Conservation (phyloP, 805 yeast species). For the Clavispora carvajalis region DNA sequence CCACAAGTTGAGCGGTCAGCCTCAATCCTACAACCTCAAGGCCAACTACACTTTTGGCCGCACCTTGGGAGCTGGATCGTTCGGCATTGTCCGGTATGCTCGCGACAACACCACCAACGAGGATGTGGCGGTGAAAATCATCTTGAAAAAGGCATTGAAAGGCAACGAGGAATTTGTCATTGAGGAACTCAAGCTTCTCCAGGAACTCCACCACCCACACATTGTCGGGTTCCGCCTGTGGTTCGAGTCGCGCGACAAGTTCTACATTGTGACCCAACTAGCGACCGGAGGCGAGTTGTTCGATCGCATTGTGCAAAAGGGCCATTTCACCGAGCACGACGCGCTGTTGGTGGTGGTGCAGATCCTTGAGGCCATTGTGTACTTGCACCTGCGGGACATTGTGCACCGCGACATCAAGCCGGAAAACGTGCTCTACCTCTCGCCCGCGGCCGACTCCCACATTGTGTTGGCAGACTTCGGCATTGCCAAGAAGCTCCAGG, state of each 20-base stretch:
- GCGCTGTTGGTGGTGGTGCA: conserved; percentile 75
- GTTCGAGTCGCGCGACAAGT: conserved; percentile 90
- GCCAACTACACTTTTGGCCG: conserved; percentile 68
- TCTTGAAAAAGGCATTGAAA: conserved; percentile 76
- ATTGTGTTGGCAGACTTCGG: conserved; percentile 95
- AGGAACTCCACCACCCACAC: conserved; percentile 70
- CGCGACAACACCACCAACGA: conserved; percentile 44
- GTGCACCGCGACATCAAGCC: conserved; percentile 96
- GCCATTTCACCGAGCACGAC: conserved; percentile 83
- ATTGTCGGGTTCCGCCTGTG: conserved; percentile 88
- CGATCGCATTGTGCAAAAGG: conserved; percentile 75
- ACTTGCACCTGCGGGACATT: conserved; percentile 69
- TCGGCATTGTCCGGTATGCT: conserved; percentile 88
- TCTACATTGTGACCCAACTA: conserved; percentile 87
- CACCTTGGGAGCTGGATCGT: conserved; percentile 91
- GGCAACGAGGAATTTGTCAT: conserved; percentile 73
- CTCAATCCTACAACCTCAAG: conserved; percentile 62
- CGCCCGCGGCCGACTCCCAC: conserved; percentile 50
- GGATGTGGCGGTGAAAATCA: conserved; percentile 85
- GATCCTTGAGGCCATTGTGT: conserved; percentile 69
- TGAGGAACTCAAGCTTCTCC: conserved; percentile 71
- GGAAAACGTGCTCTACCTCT: conserved; percentile 77
- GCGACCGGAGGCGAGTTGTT: conserved; percentile 96
- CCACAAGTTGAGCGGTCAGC: conserved; percentile 66
- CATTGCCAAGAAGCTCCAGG: conserved; percentile 72